These are phyloP conservation scores for Globisporangium spinosum DNA, from an alignment of 352 stramenopile genomes.

Conservation along the genomic window DNA sequence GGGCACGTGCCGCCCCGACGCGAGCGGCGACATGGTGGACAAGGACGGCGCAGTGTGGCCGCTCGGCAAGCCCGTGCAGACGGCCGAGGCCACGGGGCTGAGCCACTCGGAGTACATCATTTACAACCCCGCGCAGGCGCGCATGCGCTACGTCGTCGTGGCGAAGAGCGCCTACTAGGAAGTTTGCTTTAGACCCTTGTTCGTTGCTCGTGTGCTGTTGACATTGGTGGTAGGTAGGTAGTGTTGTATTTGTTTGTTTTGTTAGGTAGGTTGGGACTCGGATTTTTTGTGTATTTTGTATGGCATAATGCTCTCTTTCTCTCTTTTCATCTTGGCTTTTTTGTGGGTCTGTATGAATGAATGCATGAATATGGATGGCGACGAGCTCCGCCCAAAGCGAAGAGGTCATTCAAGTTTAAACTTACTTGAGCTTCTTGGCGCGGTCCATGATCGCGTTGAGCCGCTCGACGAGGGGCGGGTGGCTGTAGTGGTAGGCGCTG, in stretches of 20 bases:
- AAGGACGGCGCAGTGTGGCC: conserved; percentile 59
- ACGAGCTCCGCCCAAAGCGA: not conserved
- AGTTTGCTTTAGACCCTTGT: conserved; percentile 10
- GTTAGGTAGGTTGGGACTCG: not conserved
- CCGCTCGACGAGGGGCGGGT: conserved; percentile 95
- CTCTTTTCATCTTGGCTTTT: not conserved
- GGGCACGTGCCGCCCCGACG: conserved; percentile 55
- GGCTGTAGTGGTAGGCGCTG: conserved; percentile 96
- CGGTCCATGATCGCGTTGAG: conserved; percentile 88
- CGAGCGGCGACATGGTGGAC: conserved; percentile 47
- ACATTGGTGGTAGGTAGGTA: not conserved
- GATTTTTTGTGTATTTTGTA: conserved; percentile 12
- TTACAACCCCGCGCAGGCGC: conserved; percentile 74
- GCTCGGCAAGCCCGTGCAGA: conserved; percentile 51
- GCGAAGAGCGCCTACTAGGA: conserved; percentile 37
- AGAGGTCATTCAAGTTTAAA: not conserved
- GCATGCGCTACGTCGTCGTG: conserved; percentile 81
- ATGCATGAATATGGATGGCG: not conserved
- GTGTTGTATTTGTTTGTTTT: conserved; percentile 6
- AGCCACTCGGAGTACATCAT: conserved; percentile 86
- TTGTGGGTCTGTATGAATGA: not conserved
- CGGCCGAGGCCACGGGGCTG: conserved; percentile 50
- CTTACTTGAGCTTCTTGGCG: conserved; percentile 59
- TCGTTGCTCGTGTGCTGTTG: conserved; percentile 7
- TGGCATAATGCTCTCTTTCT: conserved; percentile 8